Percentiles rank a stretch among this genome's conserved stretches.
These are phyloP conservation scores for Cephalotrichum gorgonifer DNA, from an alignment of 2,329 filamentous ascomycete genomes.

Conservation along the genomic window DNA sequence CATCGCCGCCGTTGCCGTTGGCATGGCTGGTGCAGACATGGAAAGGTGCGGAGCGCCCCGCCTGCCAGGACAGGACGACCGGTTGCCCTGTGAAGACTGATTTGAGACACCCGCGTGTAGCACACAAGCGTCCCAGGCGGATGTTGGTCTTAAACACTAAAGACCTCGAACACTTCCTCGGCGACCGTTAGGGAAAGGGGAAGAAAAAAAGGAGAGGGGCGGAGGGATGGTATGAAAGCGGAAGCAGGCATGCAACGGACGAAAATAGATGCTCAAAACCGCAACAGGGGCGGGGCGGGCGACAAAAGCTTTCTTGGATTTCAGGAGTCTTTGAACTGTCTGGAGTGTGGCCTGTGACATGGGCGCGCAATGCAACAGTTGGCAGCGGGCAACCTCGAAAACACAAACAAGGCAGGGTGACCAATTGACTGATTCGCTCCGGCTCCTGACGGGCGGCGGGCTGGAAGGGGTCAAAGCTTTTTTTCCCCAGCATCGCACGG, in stretches of 20 bases:
- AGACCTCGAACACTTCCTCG: neutral
- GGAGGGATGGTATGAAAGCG: neutral
- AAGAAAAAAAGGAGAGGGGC: neutral
- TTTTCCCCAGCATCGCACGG: neutral
- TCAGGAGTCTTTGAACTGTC: constrained; percentile 1
- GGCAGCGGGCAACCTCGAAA: too few species aligned
- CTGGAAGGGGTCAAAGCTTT: constrained; percentile 2
- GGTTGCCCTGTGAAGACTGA: too few species aligned
- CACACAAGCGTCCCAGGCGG: too few species aligned
- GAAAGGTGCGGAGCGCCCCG: too few species aligned
- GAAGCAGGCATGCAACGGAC: neutral
- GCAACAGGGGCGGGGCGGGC: neutral
- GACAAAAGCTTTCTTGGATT: neutral
- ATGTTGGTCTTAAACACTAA: too few species aligned
- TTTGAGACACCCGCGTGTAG: too few species aligned
- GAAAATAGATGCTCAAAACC: neutral
- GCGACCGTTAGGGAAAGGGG: neutral
- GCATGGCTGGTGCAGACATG: neutral
- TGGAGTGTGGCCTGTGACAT: constrained; percentile 5
- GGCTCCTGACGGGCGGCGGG: neutral
- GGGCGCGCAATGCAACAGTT: constrained; percentile 2
- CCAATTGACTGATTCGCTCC: neutral
- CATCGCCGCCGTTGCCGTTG: neutral
- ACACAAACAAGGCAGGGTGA: neutral
- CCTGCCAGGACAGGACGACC: neutral